phyloP scores from a whole-genome alignment of 306 rosid species.

The Rosa lucieae region DNA sequence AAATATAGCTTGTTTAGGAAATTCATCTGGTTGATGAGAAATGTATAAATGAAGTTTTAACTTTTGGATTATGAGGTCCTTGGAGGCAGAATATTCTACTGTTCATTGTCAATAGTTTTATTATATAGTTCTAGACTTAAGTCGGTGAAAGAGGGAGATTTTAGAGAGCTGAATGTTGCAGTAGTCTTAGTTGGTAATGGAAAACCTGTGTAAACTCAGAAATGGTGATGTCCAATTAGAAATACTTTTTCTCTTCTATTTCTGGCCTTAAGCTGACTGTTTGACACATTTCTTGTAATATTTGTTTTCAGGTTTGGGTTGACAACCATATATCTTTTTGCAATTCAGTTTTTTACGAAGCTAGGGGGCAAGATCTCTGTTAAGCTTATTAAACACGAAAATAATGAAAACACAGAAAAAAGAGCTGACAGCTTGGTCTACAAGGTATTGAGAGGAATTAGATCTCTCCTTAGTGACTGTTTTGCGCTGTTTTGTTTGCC shows the following conservation, averaged over 20 bases:
- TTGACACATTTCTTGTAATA: slow-evolving; percentile 14
- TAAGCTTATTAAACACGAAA: slow-evolving; percentile 75
- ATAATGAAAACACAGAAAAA: slow-evolving; percentile 79
- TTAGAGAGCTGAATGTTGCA: neutral
- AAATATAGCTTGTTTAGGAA: neutral
- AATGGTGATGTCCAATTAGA: neutral
- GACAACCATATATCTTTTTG: slow-evolving; percentile 70
- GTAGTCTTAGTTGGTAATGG: neutral
- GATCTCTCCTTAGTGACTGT: neutral
- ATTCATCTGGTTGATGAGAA: neutral
- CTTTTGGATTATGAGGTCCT: neutral
- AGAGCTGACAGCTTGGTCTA: slow-evolving; percentile 94
- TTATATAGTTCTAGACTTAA: neutral
- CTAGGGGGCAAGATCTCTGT: slow-evolving; percentile 77
- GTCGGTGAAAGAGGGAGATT: neutral
- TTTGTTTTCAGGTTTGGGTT: slow-evolving; percentile 73
- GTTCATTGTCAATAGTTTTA: neutral
- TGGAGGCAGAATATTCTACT: neutral
- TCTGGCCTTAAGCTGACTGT: slow-evolving; percentile 10
- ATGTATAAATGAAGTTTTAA: neutral
- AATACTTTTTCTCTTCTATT: neutral
- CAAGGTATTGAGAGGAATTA: slow-evolving; percentile 57
- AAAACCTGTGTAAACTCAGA: neutral
- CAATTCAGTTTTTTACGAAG: slow-evolving; percentile 79
- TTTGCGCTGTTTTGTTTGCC: neutral